These are phyloP conservation scores for Plantago rigida DNA, from an alignment of 305 asterid genomes.

Conservation along the genomic window DNA sequence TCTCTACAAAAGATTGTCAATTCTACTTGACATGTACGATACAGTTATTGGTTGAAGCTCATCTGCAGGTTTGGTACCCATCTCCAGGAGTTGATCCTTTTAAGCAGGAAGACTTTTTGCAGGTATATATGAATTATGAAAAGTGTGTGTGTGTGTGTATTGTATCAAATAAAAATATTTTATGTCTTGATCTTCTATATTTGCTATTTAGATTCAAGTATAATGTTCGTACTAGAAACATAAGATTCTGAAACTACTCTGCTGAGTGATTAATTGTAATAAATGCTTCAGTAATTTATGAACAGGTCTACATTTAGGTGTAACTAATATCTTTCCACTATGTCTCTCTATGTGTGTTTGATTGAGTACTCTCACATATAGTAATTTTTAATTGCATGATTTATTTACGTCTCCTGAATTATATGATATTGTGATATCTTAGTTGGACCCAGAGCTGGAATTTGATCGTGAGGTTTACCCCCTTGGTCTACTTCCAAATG, in stretches of 20 bases:
- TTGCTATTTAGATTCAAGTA: constrained; percentile 14
- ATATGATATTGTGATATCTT: constrained; percentile 32
- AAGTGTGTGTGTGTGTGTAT: constrained; percentile 5
- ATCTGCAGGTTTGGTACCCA: constrained; percentile 97
- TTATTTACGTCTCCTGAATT: constrained; percentile 23
- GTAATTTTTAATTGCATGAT: constrained; percentile 17
- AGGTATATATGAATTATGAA: constrained; percentile 42
- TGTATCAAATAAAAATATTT: background rate
- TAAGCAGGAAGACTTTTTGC: constrained; percentile 97
- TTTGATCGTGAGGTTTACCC: constrained; percentile 99
- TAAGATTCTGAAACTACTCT: background rate
- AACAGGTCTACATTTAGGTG: background rate
- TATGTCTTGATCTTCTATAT: background rate
- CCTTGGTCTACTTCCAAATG: constrained; percentile 90
- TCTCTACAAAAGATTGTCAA: constrained; percentile 19
- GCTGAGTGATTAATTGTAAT: background rate
- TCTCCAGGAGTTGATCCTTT: constrained; percentile 83
- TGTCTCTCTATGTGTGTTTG: constrained; percentile 15
- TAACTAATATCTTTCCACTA: background rate
- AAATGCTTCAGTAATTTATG: background rate
- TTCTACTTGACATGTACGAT: constrained; percentile 35
- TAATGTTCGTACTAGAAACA: constrained; percentile 17
- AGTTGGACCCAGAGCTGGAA: constrained; percentile 99
- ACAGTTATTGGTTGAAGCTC: constrained; percentile 40
- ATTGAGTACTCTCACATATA: constrained; percentile 15